Percentiles rank a stretch among this genome's conserved stretches.
These are phyloP conservation scores for Irpex sp. DNA, from an alignment of 1,284 basidiomycete genomes.

Conservation along the genomic window DNA sequence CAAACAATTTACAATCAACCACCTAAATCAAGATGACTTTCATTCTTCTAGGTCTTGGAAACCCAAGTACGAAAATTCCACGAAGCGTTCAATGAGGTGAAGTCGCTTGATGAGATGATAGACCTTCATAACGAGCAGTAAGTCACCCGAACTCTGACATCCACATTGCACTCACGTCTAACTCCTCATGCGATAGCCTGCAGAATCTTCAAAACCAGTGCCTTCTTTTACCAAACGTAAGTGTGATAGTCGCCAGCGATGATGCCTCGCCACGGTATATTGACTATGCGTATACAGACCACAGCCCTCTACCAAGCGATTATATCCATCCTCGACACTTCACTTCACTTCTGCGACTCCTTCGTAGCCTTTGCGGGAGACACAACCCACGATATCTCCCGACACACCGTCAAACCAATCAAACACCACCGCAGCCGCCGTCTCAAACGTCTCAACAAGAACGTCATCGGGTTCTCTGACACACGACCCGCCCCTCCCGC, in stretches of 20 bases:
- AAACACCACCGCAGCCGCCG: conserved; percentile 58
- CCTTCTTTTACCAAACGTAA: conserved; percentile 63
- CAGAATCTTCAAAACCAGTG: conserved; percentile 61
- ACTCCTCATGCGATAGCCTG: conserved; percentile 40
- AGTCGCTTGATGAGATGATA: conserved; percentile 77
- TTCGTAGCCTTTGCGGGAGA: conserved; percentile 61
- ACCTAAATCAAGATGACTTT: background rate
- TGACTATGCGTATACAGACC: conserved; percentile 37
- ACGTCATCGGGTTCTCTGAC: conserved; percentile 61
- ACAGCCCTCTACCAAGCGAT: conserved; percentile 61
- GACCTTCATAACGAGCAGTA: conserved; percentile 70
- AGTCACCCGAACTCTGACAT: conserved; percentile 25
- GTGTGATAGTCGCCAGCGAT: too few relatives aligned
- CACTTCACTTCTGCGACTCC: conserved; percentile 60
- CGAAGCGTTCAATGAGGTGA: conserved; percentile 46
- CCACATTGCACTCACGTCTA: background rate
- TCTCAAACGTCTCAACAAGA: conserved; percentile 44
- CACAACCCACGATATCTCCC: conserved; percentile 55
- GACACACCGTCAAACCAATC: conserved; percentile 48
- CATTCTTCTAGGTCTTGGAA: conserved; percentile 58
- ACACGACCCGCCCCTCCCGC: conserved; percentile 32
- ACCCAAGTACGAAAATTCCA: conserved; percentile 58
- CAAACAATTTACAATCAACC: background rate
- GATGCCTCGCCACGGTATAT: too few relatives aligned
- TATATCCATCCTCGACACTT: conserved; percentile 70